phyloP scores from a whole-genome alignment of 176 grass and related monocot genomes.

The Musa beccarii region DNA sequence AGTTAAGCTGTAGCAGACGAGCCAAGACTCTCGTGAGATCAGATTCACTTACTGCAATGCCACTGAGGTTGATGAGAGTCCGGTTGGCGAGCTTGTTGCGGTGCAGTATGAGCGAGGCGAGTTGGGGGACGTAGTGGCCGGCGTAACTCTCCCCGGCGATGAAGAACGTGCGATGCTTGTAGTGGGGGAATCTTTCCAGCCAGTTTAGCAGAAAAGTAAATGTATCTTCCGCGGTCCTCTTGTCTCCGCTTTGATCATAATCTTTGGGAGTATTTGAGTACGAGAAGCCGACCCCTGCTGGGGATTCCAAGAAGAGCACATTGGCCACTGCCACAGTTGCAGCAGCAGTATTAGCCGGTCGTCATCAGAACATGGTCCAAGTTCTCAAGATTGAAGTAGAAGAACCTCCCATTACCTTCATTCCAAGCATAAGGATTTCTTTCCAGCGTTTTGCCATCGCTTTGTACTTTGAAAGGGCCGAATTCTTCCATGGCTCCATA shows the following conservation, averaged over 20 bases:
- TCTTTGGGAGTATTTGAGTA: slow-evolving; percentile 32
- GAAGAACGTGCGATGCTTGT: slow-evolving; percentile 28
- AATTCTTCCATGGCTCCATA: slow-evolving; percentile 45
- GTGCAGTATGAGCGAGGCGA: slow-evolving; percentile 30
- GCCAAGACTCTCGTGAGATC: too few relatives aligned
- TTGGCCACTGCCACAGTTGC: slow-evolving; percentile 32
- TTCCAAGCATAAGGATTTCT: slow-evolving; percentile 39
- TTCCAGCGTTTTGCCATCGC: slow-evolving; percentile 48
- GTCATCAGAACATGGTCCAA: not conserved
- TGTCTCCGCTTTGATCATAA: slow-evolving; percentile 38
- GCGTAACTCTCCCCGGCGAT: slow-evolving; percentile 56
- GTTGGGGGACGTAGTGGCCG: slow-evolving; percentile 37
- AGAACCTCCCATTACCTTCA: slow-evolving; percentile 15
- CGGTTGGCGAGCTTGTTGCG: slow-evolving; percentile 10
- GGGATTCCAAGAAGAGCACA: slow-evolving; percentile 52
- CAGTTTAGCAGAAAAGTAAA: slow-evolving; percentile 22
- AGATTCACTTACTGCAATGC: slow-evolving; percentile 9
- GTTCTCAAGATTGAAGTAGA: not conserved
- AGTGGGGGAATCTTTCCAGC: slow-evolving; percentile 33
- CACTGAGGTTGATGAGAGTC: slow-evolving; percentile 30
- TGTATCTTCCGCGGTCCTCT: slow-evolving; percentile 22
- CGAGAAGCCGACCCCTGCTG: slow-evolving; percentile 56
- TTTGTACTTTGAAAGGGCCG: slow-evolving; percentile 45
- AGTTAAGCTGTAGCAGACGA: not conserved
- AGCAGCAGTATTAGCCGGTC: too few relatives aligned